Percentiles rank a stretch among this genome's conserved stretches.
Conservation (phyloP, 352 stramenopile genomes). For the Albugo candida region DNA sequence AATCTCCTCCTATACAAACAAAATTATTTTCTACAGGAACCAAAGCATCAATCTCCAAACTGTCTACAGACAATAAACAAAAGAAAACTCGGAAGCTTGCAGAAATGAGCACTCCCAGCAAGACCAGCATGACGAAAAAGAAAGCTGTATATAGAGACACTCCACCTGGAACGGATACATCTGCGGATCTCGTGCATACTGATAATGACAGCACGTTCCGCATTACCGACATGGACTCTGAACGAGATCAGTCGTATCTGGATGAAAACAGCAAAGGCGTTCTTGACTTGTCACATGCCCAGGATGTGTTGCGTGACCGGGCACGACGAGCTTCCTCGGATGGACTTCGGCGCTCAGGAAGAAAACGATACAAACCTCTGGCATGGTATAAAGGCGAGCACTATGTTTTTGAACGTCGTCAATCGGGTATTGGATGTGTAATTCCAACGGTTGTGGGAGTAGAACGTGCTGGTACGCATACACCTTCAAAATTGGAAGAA, state of each 20-base stretch:
- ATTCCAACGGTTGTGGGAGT: slow-evolving; percentile 59
- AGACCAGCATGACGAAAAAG: no score
- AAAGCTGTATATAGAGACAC: not conserved
- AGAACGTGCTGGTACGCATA: slow-evolving; percentile 36
- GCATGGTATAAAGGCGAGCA: slow-evolving; percentile 79
- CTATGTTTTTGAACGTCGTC: slow-evolving; percentile 66
- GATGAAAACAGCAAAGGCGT: not conserved
- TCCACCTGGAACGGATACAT: not conserved
- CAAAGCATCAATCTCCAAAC: no score
- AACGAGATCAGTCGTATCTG: slow-evolving; percentile 9
- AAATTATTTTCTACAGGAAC: no score
- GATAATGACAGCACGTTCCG: not conserved
- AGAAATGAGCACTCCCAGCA: no score
- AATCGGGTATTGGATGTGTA: slow-evolving; percentile 59
- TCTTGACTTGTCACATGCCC: slow-evolving; percentile 15
- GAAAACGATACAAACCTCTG: slow-evolving; percentile 63
- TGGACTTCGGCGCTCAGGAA: slow-evolving; percentile 51
- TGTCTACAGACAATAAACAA: no score
- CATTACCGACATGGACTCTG: not conserved
- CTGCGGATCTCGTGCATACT: not conserved
- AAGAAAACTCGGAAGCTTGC: no score
- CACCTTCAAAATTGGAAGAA: slow-evolving; percentile 15
- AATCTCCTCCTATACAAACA: no score
- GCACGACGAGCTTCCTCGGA: slow-evolving; percentile 1
- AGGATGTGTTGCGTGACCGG: slow-evolving; percentile 14